A percentile compares a stretch with the other conserved stretches of the same genome.
phyloP scores from a whole-genome alignment of 441 rosid genomes.

The Erodium chrysanthum region DNA sequence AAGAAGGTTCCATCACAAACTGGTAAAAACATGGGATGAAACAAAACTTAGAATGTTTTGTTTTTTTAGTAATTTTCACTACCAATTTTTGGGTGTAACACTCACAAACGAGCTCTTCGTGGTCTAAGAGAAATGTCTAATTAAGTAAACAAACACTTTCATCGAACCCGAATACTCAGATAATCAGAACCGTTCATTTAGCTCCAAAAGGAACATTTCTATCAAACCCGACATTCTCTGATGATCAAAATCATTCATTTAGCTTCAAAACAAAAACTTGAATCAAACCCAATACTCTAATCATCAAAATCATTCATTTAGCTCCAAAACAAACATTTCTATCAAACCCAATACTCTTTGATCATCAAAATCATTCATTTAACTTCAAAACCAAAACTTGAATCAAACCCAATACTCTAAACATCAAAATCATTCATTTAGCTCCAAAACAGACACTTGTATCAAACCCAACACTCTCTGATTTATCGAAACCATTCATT shows the following conservation, averaged over 20 bases:
- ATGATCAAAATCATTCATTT: background rate
- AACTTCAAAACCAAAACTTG: background rate
- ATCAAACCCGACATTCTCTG: too few relatives aligned
- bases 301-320: background rate
- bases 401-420: background rate
- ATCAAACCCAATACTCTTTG: background rate
- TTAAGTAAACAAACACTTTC: too few relatives aligned
- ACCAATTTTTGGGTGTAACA: too few relatives aligned
- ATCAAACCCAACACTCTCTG: background rate
- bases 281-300: background rate
- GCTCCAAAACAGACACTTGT: background rate
- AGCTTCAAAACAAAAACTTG: background rate
- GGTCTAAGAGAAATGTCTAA: too few relatives aligned
- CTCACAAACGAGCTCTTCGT: too few relatives aligned
- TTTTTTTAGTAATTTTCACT: background rate
- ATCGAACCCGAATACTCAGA: background rate
- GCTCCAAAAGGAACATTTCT: too few relatives aligned
- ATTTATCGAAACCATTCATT: background rate
- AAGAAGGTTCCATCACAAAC: constrained; percentile 86
- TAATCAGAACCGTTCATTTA: background rate
- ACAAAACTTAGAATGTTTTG: background rate
- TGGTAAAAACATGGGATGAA: constrained; percentile 19
- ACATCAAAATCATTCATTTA: background rate
- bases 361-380: background rate
- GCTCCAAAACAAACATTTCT: background rate